Evolutionary conservation across 257 asterid species (phyloP).

Genomic region (Salvia hispanica): DNA sequence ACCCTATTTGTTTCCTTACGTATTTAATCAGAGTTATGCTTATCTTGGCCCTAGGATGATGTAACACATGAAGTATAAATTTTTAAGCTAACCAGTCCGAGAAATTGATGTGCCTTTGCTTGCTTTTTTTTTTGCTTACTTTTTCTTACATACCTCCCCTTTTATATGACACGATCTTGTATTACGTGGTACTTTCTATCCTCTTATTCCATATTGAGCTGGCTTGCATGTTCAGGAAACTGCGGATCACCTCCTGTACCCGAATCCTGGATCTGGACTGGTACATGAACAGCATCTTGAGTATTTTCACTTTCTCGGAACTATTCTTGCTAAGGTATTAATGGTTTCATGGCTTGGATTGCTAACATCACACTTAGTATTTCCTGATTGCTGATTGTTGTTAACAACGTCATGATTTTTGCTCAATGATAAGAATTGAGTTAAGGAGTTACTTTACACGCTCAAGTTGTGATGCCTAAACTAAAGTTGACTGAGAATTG

Average conservation of each 20-base stretch:
- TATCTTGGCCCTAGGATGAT: slow-evolving; percentile 17
- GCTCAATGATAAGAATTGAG: neutral
- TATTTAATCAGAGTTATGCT: neutral
- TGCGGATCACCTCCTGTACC: slow-evolving; percentile 88
- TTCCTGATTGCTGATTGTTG: slow-evolving; percentile 3
- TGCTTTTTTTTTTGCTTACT: slow-evolving; percentile 7
- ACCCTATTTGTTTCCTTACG: neutral
- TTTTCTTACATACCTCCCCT: neutral
- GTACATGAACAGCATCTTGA: slow-evolving; percentile 90
- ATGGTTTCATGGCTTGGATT: slow-evolving; percentile 12
- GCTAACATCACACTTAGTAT: slow-evolving; percentile 17
- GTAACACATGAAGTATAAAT: slow-evolving; percentile 9
- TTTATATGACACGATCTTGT: neutral
- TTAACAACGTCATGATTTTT: slow-evolving; percentile 12
- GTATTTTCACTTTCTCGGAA: slow-evolving; percentile 90
- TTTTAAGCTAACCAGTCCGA: neutral
- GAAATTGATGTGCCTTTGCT: neutral
- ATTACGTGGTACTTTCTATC: slow-evolving; percentile 10
- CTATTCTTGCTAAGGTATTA: slow-evolving; percentile 93
- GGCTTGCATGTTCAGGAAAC: slow-evolving; percentile 70
- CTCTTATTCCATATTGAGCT: slow-evolving; percentile 31
- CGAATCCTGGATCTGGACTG: slow-evolving; percentile 96
- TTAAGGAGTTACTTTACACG: slow-evolving; percentile 4
- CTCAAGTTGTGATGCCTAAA: slow-evolving; percentile 13
- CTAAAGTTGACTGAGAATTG: slow-evolving; percentile 2